Conservation (phyloP, 2,329 filamentous ascomycete species). For the Colletotrichum spinosum region DNA sequence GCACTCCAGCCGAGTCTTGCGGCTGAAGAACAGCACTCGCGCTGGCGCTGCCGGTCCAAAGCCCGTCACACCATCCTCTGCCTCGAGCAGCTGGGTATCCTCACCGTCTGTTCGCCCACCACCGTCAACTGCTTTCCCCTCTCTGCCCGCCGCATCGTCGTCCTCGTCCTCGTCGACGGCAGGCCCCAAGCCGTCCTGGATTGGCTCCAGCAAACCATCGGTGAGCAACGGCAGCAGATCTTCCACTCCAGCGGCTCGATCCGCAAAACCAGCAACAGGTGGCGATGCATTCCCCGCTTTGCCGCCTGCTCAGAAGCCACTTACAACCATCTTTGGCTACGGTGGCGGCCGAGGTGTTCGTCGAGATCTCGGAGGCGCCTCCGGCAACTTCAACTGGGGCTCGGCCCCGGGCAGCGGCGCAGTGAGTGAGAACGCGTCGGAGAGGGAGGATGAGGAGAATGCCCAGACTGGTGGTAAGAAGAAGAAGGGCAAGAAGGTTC, state of each 20-base stretch:
- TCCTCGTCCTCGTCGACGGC: constrained; percentile 39
- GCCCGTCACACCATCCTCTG: constrained; percentile 41
- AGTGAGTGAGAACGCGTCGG: constrained; percentile 41
- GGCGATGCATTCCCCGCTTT: constrained; percentile 83
- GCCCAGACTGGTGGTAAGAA: constrained; percentile 47
- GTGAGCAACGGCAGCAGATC: constrained; percentile 27
- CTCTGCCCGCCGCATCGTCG: constrained; percentile 49
- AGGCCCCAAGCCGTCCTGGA: constrained; percentile 47
- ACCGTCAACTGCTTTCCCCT: constrained; percentile 56
- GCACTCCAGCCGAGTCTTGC: constrained; percentile 66
- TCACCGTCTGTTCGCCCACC: constrained; percentile 38
- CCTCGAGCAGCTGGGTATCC: constrained; percentile 41
- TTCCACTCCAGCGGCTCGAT: constrained; percentile 11
- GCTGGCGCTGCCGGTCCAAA: constrained; percentile 47
- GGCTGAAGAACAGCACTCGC: constrained; percentile 69
- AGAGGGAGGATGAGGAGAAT: constrained; percentile 44
- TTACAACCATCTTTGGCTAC: constrained; percentile 72
- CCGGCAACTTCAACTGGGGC: constrained; percentile 68
- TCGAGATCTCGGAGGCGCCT: constrained; percentile 61
- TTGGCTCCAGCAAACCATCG: constrained; percentile 39
- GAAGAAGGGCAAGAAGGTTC: constrained; percentile 70
- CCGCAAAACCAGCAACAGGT: constrained; percentile 36
- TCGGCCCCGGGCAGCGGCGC: constrained; percentile 43
- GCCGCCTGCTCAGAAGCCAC: constrained; percentile 79
- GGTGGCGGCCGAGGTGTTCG: constrained; percentile 65